Percentiles rank a stretch among this genome's conserved stretches.
These are phyloP conservation scores for Hansenula sp. DNA, from an alignment of 1,139 yeast genomes.

Conservation along the genomic window DNA sequence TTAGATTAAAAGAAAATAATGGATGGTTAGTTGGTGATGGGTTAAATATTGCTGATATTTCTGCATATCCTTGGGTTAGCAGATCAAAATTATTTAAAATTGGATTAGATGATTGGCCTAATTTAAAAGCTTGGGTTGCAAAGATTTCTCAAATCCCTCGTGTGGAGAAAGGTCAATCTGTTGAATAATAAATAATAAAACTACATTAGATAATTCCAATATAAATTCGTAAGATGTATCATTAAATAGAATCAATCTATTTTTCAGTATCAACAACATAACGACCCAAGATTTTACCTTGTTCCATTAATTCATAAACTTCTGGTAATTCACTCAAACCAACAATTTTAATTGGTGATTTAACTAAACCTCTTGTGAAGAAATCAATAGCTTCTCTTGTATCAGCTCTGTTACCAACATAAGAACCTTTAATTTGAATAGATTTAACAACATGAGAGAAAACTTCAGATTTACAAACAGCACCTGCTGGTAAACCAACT, in stretches of 20 bases:
- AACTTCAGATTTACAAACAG: slow-evolving; percentile 60
- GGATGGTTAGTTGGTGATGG: slow-evolving; percentile 53
- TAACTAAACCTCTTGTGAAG: slow-evolving; percentile 64
- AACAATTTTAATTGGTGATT: slow-evolving; percentile 67
- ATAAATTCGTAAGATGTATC: not conserved
- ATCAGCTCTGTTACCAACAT: slow-evolving; percentile 80
- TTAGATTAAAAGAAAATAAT: slow-evolving; percentile 37
- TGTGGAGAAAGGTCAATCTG: slow-evolving; percentile 29
- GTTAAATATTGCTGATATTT: slow-evolving; percentile 47
- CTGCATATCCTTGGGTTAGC: slow-evolving; percentile 33
- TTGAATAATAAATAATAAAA: not conserved
- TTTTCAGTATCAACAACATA: slow-evolving; percentile 70
- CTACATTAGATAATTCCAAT: not conserved
- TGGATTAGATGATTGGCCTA: slow-evolving; percentile 35
- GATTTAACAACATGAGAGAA: slow-evolving; percentile 65
- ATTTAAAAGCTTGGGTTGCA: slow-evolving; percentile 39
- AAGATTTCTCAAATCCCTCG: slow-evolving; percentile 34
- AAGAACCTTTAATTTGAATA: slow-evolving; percentile 63
- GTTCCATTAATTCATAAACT: slow-evolving; percentile 65
- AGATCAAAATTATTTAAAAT: slow-evolving; percentile 22
- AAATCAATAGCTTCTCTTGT: slow-evolving; percentile 74
- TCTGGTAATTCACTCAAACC: slow-evolving; percentile 62
- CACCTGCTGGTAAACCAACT: slow-evolving; percentile 74
- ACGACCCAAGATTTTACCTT: slow-evolving; percentile 70
- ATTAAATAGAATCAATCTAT: slow-evolving; percentile 21